A percentile compares a stretch with the other conserved stretches of the same genome.
Conservation (phyloP, 176 grass and related monocot species). For the Paspalum vaginatum region DNA sequence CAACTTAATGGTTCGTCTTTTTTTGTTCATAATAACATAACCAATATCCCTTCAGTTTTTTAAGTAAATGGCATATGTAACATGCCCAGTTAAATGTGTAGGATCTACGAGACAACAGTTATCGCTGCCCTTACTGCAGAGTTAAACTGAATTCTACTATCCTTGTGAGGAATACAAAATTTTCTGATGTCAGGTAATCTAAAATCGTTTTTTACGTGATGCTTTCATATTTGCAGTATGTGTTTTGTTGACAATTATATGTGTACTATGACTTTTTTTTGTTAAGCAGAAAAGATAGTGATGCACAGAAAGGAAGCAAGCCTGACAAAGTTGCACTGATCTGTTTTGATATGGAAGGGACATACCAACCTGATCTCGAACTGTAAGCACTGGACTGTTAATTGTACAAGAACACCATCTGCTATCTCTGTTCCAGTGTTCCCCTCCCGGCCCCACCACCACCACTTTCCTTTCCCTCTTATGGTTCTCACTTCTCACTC, state of each 20-base stretch:
- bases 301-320: conserved; percentile 39
- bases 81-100: conserved; percentile 48
- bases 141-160: conserved; percentile 42
- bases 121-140: conserved; percentile 78
- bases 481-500: neutral
- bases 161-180: conserved; percentile 54
- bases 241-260: conserved; percentile 39
- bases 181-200: conserved; percentile 62
- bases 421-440: neutral
- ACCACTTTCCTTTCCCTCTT: conserved; percentile 16
- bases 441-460: neutral
- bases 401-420: neutral
- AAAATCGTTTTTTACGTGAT: conserved; percentile 20
- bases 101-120: conserved; percentile 67
- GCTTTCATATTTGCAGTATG: conserved; percentile 26
- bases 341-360: conserved; percentile 93
- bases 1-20: conserved; percentile 57
- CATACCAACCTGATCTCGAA: conserved; percentile 79
- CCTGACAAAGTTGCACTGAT: conserved; percentile 64
- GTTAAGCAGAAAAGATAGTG: conserved; percentile 48
- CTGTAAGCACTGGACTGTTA: conserved; percentile 60
- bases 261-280: conserved; percentile 11
- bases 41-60: neutral
- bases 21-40: conserved; percentile 19
- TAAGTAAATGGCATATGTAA: conserved; percentile 44